Evolutionary conservation across 306 rosid genomes (phyloP).

Genomic region (Citrullus amarus): DNA sequence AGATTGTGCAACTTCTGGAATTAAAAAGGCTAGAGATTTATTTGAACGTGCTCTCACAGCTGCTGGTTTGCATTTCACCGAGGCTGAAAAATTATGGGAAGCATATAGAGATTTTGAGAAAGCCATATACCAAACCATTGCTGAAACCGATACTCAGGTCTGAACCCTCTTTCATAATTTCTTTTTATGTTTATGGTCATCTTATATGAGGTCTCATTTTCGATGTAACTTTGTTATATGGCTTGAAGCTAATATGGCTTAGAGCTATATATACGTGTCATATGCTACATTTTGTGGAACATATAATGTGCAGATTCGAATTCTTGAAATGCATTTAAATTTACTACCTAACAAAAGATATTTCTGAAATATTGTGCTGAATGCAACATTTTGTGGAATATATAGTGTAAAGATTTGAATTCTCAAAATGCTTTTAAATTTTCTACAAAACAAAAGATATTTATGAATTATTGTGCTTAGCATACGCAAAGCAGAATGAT

Average conservation of each 20-base stretch:
- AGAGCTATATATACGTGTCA: not conserved
- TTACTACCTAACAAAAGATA: too few species aligned
- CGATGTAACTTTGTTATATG: not conserved
- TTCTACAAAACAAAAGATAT: too few species aligned
- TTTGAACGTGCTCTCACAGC: constrained; percentile 83
- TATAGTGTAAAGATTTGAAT: too few species aligned
- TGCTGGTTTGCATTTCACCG: constrained; percentile 68
- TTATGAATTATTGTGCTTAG: too few species aligned
- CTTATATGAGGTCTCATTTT: not conserved
- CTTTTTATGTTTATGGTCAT: too few species aligned
- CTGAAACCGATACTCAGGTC: constrained; percentile 59
- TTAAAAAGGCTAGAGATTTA: constrained; percentile 60
- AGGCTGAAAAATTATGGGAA: constrained; percentile 77
- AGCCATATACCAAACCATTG: constrained; percentile 36
- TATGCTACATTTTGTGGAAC: not conserved
- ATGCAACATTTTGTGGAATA: too few species aligned
- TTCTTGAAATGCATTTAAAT: too few species aligned
- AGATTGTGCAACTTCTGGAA: constrained; percentile 44
- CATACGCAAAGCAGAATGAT: too few species aligned
- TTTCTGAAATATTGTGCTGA: too few species aligned
- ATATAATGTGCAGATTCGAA: too few species aligned
- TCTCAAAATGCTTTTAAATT: too few species aligned
- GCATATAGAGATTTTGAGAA: constrained; percentile 65
- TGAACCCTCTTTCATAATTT: not conserved
- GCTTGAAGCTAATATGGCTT: too few species aligned